Conservation (phyloP, 306 rosid species). For the Nissolia schottii region DNA sequence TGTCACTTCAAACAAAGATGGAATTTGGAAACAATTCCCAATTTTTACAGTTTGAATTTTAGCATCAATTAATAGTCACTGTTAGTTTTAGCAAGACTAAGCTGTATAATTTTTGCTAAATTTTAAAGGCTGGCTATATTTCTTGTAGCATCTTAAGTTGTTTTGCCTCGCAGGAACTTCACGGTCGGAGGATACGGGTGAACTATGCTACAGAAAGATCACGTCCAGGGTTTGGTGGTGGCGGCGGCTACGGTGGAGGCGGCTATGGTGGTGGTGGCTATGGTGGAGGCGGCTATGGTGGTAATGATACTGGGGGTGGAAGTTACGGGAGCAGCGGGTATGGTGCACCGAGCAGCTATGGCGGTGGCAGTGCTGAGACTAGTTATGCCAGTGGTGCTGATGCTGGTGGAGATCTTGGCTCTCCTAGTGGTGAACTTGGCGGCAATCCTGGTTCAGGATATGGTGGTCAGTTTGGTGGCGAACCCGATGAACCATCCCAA, state of each 20-base stretch:
- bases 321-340: slow-evolving; percentile 6
- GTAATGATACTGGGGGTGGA: slow-evolving; percentile 10
- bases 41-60: neutral
- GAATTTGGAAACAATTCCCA: neutral
- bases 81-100: neutral
- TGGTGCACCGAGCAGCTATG: neutral
- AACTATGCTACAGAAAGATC: slow-evolving; percentile 43
- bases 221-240: slow-evolving; percentile 48
- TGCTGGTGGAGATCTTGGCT: slow-evolving; percentile 20
- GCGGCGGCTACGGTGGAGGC: neutral
- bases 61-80: neutral
- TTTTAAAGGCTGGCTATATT: neutral
- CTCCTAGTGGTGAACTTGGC: slow-evolving; percentile 1
- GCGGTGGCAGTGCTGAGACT: neutral
- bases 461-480: slow-evolving; percentile 26
- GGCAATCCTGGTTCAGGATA: slow-evolving; percentile 11
- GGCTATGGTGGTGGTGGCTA: slow-evolving; percentile 14
- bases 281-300: slow-evolving; percentile 9
- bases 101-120: neutral
- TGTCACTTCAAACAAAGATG: neutral
- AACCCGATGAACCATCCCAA: slow-evolving; percentile 5
- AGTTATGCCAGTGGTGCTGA: slow-evolving; percentile 8
- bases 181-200: slow-evolving; percentile 43
- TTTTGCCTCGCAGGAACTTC: slow-evolving; percentile 38
- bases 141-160: slow-evolving; percentile 17